These are phyloP conservation scores for Monarda citriodora DNA, from an alignment of 305 asterid genomes.

Conservation along the genomic window DNA sequence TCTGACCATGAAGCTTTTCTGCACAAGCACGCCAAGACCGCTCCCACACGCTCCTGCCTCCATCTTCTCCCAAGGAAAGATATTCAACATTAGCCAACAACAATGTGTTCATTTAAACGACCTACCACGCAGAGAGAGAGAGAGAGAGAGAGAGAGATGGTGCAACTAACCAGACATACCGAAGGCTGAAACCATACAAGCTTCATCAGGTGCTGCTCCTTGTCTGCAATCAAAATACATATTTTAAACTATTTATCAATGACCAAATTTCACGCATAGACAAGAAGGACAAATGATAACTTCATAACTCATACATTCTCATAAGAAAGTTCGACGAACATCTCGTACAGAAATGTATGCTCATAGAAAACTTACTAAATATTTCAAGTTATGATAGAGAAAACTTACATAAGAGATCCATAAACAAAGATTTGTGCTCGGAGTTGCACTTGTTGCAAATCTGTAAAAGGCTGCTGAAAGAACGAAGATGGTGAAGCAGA, in stretches of 20 bases:
- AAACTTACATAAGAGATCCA: constrained; percentile 97
- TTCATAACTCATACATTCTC: constrained; percentile 9
- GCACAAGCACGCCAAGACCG: constrained; percentile 87
- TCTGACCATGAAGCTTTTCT: constrained; percentile 65
- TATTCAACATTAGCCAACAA: constrained; percentile 16
- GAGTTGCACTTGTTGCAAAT: constrained; percentile 94
- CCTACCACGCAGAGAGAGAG: constrained; percentile 5
- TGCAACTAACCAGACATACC: constrained; percentile 62
- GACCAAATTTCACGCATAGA: constrained; percentile 14
- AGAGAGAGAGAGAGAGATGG: not conserved
- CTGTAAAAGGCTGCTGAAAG: constrained; percentile 96
- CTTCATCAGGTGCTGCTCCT: constrained; percentile 97
- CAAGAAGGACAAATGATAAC: not conserved
- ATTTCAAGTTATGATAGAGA: constrained; percentile 13
- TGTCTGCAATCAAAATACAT: constrained; percentile 52
- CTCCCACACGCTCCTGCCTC: constrained; percentile 91
- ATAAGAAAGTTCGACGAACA: constrained; percentile 7
- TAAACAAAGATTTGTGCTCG: constrained; percentile 99
- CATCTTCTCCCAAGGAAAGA: constrained; percentile 45
- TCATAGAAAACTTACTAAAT: constrained; percentile 10
- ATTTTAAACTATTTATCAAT: not conserved
- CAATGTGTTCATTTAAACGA: constrained; percentile 3
- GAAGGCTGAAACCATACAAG: constrained; percentile 95
- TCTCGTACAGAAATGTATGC: constrained; percentile 4
- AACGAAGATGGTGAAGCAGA: constrained; percentile 57